Percentiles rank a stretch among this genome's conserved stretches.
phyloP scores from a whole-genome alignment of 2,329 filamentous ascomycete species.

The Teratosphaeria pseudoeucalypti region DNA sequence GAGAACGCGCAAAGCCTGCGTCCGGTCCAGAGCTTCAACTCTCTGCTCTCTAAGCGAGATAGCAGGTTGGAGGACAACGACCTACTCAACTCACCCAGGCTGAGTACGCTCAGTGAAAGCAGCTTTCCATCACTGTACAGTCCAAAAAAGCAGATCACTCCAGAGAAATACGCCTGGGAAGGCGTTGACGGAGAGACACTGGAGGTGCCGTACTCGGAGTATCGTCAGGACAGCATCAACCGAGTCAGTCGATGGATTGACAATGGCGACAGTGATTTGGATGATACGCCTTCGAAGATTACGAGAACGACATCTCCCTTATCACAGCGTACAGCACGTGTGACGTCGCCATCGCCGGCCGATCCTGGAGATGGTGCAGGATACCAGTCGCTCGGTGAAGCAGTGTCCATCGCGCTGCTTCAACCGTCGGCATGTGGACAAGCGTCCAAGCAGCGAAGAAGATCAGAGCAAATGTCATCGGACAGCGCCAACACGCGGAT shows the following conservation, averaged over 20 bases:
- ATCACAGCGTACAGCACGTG: slow-evolving; percentile 2
- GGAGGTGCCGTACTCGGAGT: slow-evolving; percentile 7
- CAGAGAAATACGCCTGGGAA: slow-evolving; percentile 21
- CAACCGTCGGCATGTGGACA: not conserved
- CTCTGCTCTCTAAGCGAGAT: slow-evolving; percentile 22
- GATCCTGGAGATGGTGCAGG: slow-evolving; percentile 1
- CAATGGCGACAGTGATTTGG: slow-evolving; percentile 13
- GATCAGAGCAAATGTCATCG: slow-evolving; percentile 9
- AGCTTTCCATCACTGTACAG: slow-evolving; percentile 29
- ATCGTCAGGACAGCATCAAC: slow-evolving; percentile 25
- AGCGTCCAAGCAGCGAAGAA: not conserved
- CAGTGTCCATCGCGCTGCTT: slow-evolving; percentile 6
- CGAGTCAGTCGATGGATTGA: slow-evolving; percentile 28
- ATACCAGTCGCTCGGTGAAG: slow-evolving; percentile 15
- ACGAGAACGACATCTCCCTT: slow-evolving; percentile 15
- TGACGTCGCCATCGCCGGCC: not conserved
- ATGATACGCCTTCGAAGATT: slow-evolving; percentile 22
- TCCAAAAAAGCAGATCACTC: slow-evolving; percentile 17
- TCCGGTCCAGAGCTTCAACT: slow-evolving; percentile 27
- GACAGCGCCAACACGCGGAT: slow-evolving; percentile 24
- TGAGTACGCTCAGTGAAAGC: slow-evolving; percentile 28
- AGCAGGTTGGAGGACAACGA: slow-evolving; percentile 17
- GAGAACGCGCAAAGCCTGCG: slow-evolving; percentile 20
- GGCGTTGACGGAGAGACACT: slow-evolving; percentile 9
- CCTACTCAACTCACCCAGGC: slow-evolving; percentile 22